These are phyloP conservation scores for Raffaelea arxii DNA, from an alignment of 2,329 filamentous ascomycete genomes.

Conservation along the genomic window DNA sequence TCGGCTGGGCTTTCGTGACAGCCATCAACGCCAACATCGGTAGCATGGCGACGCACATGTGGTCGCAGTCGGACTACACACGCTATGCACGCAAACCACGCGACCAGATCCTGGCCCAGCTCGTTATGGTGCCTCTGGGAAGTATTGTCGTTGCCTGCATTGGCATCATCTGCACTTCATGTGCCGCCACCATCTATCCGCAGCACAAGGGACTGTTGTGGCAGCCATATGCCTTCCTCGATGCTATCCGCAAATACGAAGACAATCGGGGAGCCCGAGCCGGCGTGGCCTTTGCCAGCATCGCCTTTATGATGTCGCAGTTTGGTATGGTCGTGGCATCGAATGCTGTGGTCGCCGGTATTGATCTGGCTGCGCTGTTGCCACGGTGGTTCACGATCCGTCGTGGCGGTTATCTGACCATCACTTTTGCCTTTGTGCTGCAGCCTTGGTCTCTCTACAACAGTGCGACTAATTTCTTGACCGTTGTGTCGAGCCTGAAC, in stretches of 20 bases:
- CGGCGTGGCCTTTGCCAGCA: slow-evolving; percentile 33
- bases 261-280: slow-evolving; percentile 24
- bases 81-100: slow-evolving; percentile 28
- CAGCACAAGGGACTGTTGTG: slow-evolving; percentile 26
- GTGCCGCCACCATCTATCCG: slow-evolving; percentile 17
- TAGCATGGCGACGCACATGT: slow-evolving; percentile 31
- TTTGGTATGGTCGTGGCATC: slow-evolving; percentile 34
- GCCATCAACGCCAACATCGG: slow-evolving; percentile 32
- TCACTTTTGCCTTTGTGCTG: background rate
- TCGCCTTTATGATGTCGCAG: slow-evolving; percentile 33
- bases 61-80: slow-evolving; percentile 35
- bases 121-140: slow-evolving; percentile 26
- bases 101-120: slow-evolving; percentile 30
- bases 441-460: slow-evolving; percentile 39
- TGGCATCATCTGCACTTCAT: slow-evolving; percentile 20
- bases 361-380: slow-evolving; percentile 43
- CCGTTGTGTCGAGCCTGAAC: slow-evolving; percentile 31
- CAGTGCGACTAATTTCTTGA: slow-evolving; percentile 34
- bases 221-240: slow-evolving; percentile 29
- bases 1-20: slow-evolving; percentile 26
- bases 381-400: slow-evolving; percentile 45
- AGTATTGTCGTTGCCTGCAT: slow-evolving; percentile 27
- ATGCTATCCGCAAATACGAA: slow-evolving; percentile 22
- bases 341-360: slow-evolving; percentile 40
- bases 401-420: slow-evolving; percentile 24